Evolutionary conservation across 108 stramenopile species (phyloP).

Genomic region (Cylindrotheca fusiformis): DNA sequence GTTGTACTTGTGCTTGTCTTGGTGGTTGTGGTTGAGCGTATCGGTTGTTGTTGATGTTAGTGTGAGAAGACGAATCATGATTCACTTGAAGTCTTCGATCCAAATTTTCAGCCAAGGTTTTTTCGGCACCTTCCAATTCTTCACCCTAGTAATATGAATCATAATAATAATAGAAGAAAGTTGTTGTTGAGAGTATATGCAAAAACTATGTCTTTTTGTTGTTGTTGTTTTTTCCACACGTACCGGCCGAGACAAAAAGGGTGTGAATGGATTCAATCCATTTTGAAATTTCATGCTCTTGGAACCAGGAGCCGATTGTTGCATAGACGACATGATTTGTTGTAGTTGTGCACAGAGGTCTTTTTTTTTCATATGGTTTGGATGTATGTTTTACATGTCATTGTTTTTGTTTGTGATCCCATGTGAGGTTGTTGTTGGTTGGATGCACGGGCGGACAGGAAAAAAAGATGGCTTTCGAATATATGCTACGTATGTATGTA

Average conservation of each 20-base stretch:
- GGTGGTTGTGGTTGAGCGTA: constrained; percentile 33
- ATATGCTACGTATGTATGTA: too few species aligned
- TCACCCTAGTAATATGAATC: constrained; percentile 1
- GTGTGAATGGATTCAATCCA: constrained; percentile 71
- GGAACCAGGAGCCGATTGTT: constrained; percentile 55
- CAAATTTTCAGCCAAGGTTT: constrained; percentile 60
- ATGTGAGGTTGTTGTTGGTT: too few species aligned
- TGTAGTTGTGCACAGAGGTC: constrained; percentile 10
- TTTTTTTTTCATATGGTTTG: not conserved
- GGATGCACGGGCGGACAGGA: too few species aligned
- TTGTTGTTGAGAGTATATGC: too few species aligned
- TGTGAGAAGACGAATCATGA: constrained; percentile 27
- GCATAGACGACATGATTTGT: constrained; percentile 47
- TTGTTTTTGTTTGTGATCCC: too few species aligned
- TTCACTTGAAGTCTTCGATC: constrained; percentile 64
- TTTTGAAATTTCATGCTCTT: constrained; percentile 83
- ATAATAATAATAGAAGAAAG: not conserved
- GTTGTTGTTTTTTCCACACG: too few species aligned
- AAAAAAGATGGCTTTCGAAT: too few species aligned
- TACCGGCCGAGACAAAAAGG: constrained; percentile 71
- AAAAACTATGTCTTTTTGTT: too few species aligned
- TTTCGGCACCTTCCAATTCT: constrained; percentile 50
- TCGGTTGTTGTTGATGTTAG: constrained; percentile 53
- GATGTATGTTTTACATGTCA: too few species aligned
- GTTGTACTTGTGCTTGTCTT: constrained; percentile 3